A percentile compares a stretch with the other conserved stretches of the same genome.
Evolutionary conservation across 73 alveolate species (phyloP).

Genomic region (Effrenium voratum): DNA sequence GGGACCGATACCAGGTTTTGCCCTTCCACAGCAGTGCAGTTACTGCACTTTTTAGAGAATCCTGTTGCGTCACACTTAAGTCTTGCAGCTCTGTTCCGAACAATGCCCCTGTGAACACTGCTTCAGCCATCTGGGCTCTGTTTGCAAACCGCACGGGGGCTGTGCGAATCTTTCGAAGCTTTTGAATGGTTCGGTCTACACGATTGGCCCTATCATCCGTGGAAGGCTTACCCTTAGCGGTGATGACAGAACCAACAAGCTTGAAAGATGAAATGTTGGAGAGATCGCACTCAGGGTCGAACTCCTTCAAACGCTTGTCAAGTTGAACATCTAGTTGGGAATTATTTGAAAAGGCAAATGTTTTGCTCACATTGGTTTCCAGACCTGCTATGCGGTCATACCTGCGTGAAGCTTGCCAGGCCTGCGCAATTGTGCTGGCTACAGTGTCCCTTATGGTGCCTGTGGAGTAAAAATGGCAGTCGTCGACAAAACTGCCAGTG

Average conservation of each 20-base stretch:
- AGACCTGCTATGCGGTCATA: background rate
- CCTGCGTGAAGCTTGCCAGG: background rate
- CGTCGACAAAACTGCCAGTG: background rate
- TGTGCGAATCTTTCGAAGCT: background rate
- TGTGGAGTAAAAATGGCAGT: background rate
- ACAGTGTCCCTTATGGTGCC: background rate
- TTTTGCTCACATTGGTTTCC: background rate
- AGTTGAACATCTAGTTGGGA: background rate
- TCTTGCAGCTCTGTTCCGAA: background rate
- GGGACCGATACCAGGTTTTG: constrained; percentile 12
- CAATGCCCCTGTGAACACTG: background rate
- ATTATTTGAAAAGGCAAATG: background rate
- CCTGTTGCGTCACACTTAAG: background rate
- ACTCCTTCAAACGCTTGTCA: too few species aligned
- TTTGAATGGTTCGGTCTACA: background rate
- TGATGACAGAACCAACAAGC: background rate
- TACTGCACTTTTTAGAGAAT: background rate
- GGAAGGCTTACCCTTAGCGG: background rate
- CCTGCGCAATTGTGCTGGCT: background rate
- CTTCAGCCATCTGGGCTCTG: background rate
- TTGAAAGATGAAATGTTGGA: background rate
- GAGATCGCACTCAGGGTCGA: too few species aligned
- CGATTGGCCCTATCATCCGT: background rate
- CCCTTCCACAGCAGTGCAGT: background rate
- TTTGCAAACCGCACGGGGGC: background rate